These are phyloP conservation scores for Miscanthus lutarioriparius DNA, from an alignment of 176 grass and related monocot genomes.

Conservation along the genomic window DNA sequence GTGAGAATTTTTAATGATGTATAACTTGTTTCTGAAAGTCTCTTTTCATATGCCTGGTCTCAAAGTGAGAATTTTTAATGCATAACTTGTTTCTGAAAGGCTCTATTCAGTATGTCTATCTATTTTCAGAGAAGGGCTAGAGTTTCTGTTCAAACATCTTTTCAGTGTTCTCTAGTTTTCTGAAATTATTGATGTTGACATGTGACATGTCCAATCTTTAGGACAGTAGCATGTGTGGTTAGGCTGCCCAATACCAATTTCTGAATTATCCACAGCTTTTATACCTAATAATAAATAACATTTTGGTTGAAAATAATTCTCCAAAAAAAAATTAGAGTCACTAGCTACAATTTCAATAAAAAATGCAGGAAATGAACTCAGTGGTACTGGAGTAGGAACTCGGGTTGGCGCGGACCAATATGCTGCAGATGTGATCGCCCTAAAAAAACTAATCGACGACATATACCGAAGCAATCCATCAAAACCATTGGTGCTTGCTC, in stretches of 20 bases:
- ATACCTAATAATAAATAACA: conserved; percentile 8
- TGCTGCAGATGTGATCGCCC: conserved; percentile 63
- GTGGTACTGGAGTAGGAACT: conserved; percentile 64
- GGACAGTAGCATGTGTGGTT: conserved; percentile 28
- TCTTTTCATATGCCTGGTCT: conserved; percentile 1
- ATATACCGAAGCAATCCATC: conserved; percentile 43
- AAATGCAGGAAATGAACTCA: conserved; percentile 83
- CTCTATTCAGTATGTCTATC: not conserved
- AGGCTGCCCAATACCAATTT: conserved; percentile 23
- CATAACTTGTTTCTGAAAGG: not conserved
- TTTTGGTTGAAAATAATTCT: not conserved
- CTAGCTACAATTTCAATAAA: not conserved
- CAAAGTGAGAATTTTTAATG: not conserved
- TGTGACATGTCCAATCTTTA: not conserved
- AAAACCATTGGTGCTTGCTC: conserved; percentile 79
- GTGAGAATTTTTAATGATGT: not conserved
- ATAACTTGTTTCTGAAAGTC: not conserved
- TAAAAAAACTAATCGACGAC: conserved; percentile 48
- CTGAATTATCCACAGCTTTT: conserved; percentile 22
- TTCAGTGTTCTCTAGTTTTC: not conserved
- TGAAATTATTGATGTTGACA: conserved; percentile 7
- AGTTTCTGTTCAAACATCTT: not conserved
- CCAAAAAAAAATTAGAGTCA: not conserved
- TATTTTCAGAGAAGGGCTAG: no score
- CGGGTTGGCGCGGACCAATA: conserved; percentile 60